Evolutionary conservation across 352 stramenopile genomes (phyloP), one percentile per base, ranked within the genome.

Genomic region (Phytophthora sojae): DNA sequence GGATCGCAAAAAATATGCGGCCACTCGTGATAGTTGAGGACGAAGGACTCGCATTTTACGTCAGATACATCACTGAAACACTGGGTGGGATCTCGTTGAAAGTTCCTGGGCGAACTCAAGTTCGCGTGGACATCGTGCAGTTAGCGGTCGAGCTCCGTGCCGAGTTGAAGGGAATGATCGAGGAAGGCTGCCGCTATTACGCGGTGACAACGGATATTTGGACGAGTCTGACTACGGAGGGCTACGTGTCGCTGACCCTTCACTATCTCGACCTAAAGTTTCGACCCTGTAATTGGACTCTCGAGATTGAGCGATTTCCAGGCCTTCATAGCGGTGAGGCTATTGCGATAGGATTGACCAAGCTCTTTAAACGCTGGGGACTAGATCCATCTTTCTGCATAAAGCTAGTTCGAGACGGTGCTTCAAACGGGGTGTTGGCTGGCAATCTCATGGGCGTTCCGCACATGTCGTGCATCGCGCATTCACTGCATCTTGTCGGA

Each of bases 241-340:
- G 39, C 39, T 47, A 19, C 39, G 39, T 47, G 39, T 47, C 39
- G 39, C 39, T 47, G 39, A 47, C 39, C 14, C 39, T 47, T 8
- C 39, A 47, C 15, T 47, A 47, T 47, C 39, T 47, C 39, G 39
- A 47, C 39, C 39, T 47, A 47, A 19, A 47, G 39, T 47, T 47
- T 47, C 39, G 39, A 47, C 39, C 15, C 39, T 47, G 39, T 47
- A 47, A 47, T 47, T 47, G 39, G 39, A 47, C 12, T 12, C 39
- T 47, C 39, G 39, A 47, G 39, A 47, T 47, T 47, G 39, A 47
- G 14, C 39, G 39, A 47, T 47, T 47, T 47, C 39, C 39, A 47
- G 39, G 39, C 39, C 12, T 47, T 47, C 39, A 47, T 47, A 47
- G 39, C 19, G 39, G 39, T 14, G 39, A 47, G 12, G 39, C 39